Evolutionary conservation across 495 filamentous ascomycete genomes (phyloP).

Genomic region (Hyaloscypha finlandica): DNA sequence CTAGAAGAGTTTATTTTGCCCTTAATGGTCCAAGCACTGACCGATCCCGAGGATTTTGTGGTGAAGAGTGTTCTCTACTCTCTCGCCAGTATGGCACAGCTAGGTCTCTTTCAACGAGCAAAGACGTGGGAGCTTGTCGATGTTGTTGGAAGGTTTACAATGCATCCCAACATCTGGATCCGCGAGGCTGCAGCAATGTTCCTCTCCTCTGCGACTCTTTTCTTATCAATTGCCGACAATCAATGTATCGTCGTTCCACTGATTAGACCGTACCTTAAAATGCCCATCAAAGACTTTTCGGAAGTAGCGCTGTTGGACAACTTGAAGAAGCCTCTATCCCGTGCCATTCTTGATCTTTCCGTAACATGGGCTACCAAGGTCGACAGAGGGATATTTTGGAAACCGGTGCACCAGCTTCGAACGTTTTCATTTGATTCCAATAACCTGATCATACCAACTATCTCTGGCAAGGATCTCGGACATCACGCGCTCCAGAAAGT

Average conservation of each 20-base stretch:
- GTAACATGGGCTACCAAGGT: slow-evolving; percentile 81
- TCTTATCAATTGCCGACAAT: slow-evolving; percentile 78
- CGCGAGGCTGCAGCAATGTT: slow-evolving; percentile 85
- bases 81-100: slow-evolving; percentile 82
- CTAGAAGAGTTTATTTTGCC: slow-evolving; percentile 96
- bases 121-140: slow-evolving; percentile 87
- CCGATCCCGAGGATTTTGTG: slow-evolving; percentile 93
- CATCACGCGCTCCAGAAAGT: slow-evolving; percentile 49
- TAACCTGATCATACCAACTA: slow-evolving; percentile 44
- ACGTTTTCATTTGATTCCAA: slow-evolving; percentile 65
- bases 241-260: slow-evolving; percentile 81
- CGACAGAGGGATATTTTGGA: slow-evolving; percentile 86
- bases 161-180: slow-evolving; percentile 96
- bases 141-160: slow-evolving; percentile 76
- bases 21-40: slow-evolving; percentile 94
- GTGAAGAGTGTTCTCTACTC: slow-evolving; percentile 88
- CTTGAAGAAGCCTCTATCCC: slow-evolving; percentile 80
- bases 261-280: slow-evolving; percentile 79
- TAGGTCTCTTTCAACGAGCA: slow-evolving; percentile 83
- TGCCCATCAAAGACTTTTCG: slow-evolving; percentile 60
- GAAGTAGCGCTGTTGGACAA: slow-evolving; percentile 77
- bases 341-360: slow-evolving; percentile 80
- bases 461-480: slow-evolving; percentile 45
- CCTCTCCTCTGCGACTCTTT: slow-evolving; percentile 71
- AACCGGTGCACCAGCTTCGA: slow-evolving; percentile 63